These are phyloP conservation scores for Planoprotostelium fungivorum DNA, from an alignment of 78 protist genomes.

Conservation along the genomic window DNA sequence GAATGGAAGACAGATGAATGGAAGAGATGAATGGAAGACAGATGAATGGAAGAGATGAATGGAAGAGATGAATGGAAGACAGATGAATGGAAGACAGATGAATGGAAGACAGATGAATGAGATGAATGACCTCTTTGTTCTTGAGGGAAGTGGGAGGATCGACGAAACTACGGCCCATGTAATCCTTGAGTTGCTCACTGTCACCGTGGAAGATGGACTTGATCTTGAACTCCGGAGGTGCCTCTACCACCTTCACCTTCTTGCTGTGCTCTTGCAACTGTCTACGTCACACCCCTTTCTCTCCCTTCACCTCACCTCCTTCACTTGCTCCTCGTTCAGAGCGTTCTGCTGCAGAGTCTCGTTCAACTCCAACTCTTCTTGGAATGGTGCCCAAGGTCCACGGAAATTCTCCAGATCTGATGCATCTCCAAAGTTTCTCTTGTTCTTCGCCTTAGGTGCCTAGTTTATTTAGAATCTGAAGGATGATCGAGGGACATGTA, in stretches of 20 bases:
- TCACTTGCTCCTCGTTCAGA: not conserved
- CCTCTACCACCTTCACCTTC: not conserved
- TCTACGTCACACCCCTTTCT: not conserved
- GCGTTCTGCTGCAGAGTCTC: not conserved
- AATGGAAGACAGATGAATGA: not conserved
- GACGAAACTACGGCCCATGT: constrained; percentile 57
- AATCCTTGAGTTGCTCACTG: constrained; percentile 11
- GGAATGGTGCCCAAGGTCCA: constrained; percentile 58
- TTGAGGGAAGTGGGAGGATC: constrained; percentile 37
- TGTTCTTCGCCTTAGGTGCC: not conserved
- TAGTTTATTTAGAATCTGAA: too few relatives aligned
- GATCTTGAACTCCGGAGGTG: not conserved
- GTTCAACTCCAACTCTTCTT: constrained; percentile 15
- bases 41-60: not conserved
- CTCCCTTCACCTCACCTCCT: constrained; percentile 12
- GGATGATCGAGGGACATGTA: too few relatives aligned
- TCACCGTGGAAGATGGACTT: constrained; percentile 17
- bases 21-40: too few relatives aligned
- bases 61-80: not conserved
- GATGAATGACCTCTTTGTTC: not conserved
- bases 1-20: too few relatives aligned
- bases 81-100: not conserved
- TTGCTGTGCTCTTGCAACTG: constrained; percentile 1
- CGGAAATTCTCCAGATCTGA: constrained; percentile 20
- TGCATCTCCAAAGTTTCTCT: constrained; percentile 40